Percentiles rank a stretch among this genome's conserved stretches.
Conservation (phyloP, 345 rosid genomes). For the Euclidium syriacum region DNA sequence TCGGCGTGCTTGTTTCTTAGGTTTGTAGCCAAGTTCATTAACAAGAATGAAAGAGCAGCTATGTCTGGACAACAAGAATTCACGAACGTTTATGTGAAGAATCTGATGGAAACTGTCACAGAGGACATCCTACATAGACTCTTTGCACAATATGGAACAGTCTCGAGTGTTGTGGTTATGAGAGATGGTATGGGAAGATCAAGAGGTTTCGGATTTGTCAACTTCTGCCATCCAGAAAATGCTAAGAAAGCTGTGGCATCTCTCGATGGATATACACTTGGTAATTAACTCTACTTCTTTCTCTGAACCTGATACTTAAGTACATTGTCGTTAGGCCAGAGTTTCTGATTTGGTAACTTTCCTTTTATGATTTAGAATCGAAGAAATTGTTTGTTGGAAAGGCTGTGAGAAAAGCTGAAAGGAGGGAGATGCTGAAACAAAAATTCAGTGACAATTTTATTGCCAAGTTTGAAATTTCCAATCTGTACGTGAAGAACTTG, state of each 20-base stretch:
- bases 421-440: conserved; percentile 41
- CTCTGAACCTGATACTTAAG: neutral
- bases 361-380: neutral
- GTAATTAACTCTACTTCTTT: conserved; percentile 13
- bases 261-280: conserved; percentile 35
- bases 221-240: conserved; percentile 46
- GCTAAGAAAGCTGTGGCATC: conserved; percentile 54
- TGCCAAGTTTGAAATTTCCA: conserved; percentile 24
- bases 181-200: conserved; percentile 52
- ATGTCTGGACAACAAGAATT: conserved; percentile 29
- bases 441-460: conserved; percentile 25
- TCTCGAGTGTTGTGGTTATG: conserved; percentile 50
- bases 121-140: conserved; percentile 41
- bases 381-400: conserved; percentile 47
- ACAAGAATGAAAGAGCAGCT: conserved; percentile 42
- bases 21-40: conserved; percentile 56
- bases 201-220: conserved; percentile 73
- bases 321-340: neutral
- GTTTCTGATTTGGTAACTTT: conserved; percentile 5
- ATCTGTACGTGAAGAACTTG: conserved; percentile 68
- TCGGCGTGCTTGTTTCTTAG: conserved; percentile 32
- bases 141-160: conserved; percentile 57
- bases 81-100: conserved; percentile 63
- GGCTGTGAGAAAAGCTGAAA: conserved; percentile 60
- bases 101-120: conserved; percentile 39